Base-by-base conservation (phyloP, 2,329 filamentous ascomycete species). In the Mollisia scopiformis region DNA sequence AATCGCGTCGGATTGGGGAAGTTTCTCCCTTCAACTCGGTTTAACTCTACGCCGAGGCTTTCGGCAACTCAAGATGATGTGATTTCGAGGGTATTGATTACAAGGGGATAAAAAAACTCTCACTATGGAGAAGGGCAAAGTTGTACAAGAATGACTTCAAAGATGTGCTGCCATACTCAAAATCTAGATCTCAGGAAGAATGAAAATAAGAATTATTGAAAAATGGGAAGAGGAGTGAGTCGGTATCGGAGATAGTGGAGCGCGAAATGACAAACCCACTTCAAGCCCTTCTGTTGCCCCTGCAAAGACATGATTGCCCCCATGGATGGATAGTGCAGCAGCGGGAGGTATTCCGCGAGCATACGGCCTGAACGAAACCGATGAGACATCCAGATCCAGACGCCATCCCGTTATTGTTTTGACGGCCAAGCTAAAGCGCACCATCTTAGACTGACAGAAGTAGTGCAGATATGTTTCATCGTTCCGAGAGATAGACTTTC, bases 241-340 rank as follows among this genome's bases (percentile, higher is more conserved):
- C 25, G 47, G 47, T 49, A 51, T 41, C 33, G 57, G 47, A 28
- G 19, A 51, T 51, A 51, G 49, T 5, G 23, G 23, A 25, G 28
- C 6, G 30, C 27, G 55, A 57, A 57, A 57, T 58, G 46, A 58
- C 56, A 58, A 58, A 58, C 56, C 56, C 46, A 57, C 46, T 6
- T 25, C 21, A 7, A 28, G 31, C 21, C 51, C 51, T 27, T 33
- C 27, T 21, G 19, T 11, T 23, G 27, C 49, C 28, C 49, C n/a
- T 25, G 43, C 43, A 6, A 3, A 6, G 11, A 19, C 14, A 23
- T 16, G 14, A 14, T 14, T 21, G n/a, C 30, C 2, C 49, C 30
- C 19, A 30, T 14, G 6, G 14, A 28, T 33, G 31, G 31, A 19
- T 19, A 4, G 39, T 21, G 11, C 14, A 27, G n/a, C 21, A 41